These are phyloP conservation scores for Tolypocladium pustulatum DNA, from an alignment of 2,329 filamentous ascomycete genomes.

Conservation along the genomic window DNA sequence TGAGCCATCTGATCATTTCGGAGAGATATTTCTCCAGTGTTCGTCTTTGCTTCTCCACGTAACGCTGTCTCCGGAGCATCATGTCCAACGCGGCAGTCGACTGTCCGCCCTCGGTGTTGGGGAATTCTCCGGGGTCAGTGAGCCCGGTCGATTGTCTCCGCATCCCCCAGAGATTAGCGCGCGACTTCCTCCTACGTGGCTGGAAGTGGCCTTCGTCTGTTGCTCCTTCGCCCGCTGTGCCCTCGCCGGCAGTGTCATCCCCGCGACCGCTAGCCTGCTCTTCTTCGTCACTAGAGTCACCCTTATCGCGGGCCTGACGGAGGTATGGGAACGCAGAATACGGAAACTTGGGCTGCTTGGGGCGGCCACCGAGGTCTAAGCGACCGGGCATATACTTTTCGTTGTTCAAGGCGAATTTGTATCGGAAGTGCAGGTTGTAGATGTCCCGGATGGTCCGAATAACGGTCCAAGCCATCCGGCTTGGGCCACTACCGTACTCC, in stretches of 20 bases:
- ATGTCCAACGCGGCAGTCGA: slow-evolving; percentile 42
- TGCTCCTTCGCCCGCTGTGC: slow-evolving; percentile 39
- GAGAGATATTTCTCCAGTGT: slow-evolving; percentile 85
- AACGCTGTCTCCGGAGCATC: slow-evolving; percentile 38
- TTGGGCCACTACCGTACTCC: slow-evolving; percentile 91
- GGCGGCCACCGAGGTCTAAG: slow-evolving; percentile 53
- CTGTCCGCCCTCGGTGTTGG: slow-evolving; percentile 22
- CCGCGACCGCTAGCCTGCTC: slow-evolving; percentile 28
- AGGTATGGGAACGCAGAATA: slow-evolving; percentile 83
- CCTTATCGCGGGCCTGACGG: slow-evolving; percentile 66
- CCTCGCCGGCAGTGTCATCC: slow-evolving; percentile 41
- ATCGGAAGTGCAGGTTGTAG: slow-evolving; percentile 83
- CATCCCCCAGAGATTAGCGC: slow-evolving; percentile 41
- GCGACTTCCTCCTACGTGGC: slow-evolving; percentile 36
- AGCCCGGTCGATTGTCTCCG: slow-evolving; percentile 42
- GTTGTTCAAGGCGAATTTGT: slow-evolving; percentile 76
- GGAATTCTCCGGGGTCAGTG: slow-evolving; percentile 34
- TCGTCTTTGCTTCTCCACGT: slow-evolving; percentile 72
- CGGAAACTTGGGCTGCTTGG: slow-evolving; percentile 84
- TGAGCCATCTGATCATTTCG: slow-evolving; percentile 90
- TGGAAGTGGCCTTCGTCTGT: slow-evolving; percentile 33
- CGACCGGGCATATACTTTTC: slow-evolving; percentile 69
- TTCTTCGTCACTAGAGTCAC: slow-evolving; percentile 74
- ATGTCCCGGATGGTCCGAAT: slow-evolving; percentile 82
- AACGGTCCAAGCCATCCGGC: slow-evolving; percentile 94